Conservation (phyloP, 768 basidiomycete species). For the Termitomyces sp. region DNA sequence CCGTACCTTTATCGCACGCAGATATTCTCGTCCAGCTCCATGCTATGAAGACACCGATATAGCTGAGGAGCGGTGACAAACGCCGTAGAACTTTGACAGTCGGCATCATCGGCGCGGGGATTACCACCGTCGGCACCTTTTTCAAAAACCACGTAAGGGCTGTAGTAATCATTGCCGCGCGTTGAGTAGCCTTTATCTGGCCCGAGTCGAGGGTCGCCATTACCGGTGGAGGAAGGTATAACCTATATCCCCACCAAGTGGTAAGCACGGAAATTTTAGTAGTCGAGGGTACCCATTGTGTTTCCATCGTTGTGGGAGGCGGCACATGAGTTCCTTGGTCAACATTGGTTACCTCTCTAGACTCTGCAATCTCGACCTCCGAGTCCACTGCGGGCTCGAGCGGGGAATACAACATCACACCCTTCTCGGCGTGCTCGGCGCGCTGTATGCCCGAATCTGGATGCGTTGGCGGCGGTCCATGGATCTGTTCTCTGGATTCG, state of each 20-base stretch:
- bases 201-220: conserved; percentile 57
- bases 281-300: conserved; percentile 66
- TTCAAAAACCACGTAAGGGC: conserved; percentile 70
- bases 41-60: conserved; percentile 70
- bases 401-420: conserved; percentile 74
- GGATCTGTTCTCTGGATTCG: conserved; percentile 8
- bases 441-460: conserved; percentile 4
- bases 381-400: conserved; percentile 58
- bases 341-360: conserved; percentile 39
- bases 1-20: conserved; percentile 59
- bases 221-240: conserved; percentile 75
- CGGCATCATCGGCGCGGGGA: conserved; percentile 57
- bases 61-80: conserved; percentile 60
- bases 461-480: conserved; percentile 9
- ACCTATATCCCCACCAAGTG: conserved; percentile 77
- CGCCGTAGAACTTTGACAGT: conserved; percentile 54
- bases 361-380: conserved; percentile 63
- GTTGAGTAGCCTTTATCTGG: conserved; percentile 63
- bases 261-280: conserved; percentile 70
- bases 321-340: conserved; percentile 21
- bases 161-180: conserved; percentile 68
- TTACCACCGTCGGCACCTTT: conserved; percentile 50
- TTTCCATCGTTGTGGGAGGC: conserved; percentile 19
- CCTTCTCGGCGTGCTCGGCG: conserved; percentile 41
- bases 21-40: conserved; percentile 75